Base-by-base conservation (phyloP, 768 basidiomycete genomes). In the Boletus vinaceobasis region DNA sequence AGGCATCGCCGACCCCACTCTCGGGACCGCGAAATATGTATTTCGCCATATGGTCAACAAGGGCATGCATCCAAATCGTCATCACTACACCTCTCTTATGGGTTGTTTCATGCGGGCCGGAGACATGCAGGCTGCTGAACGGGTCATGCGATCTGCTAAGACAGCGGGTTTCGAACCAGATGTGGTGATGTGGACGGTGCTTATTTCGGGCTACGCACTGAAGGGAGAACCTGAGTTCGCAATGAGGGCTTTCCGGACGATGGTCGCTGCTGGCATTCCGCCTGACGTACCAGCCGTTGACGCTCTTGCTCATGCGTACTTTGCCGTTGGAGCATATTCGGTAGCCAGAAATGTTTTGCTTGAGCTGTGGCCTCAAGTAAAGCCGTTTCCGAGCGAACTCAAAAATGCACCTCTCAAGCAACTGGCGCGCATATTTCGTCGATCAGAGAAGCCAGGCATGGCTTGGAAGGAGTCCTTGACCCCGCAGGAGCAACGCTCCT, bases 41-140 rank as follows among this genome's bases (percentile, higher is more conserved):
- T 85, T 90, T 59, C 74, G 78, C 21, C 66, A 73, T 19, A 79
- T 93, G 75, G 66, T 89, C 48, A 74, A 76, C 46, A 82, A 82
- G 53, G 91, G 91, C 10, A 75, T 94, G 51, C 81, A 80, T 45
- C 85, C 89, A 10, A 87, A 83, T 62, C 75, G 76, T 52, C 82
- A 88, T 65, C 92, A 94, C 69, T 86, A 84, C 61, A 75, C 77
- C 31, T 84, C 88, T 49, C 72, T 94, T 54, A 85, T 94, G 79
- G 84, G 89, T 60, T 88, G 87, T n/a, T 86, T 85, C 60, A 71
- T 77, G 17, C 74, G 71, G 4, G 68, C 70, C 1, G 88, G 88
- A n/a, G 77, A 91, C 67, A 73, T 87, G 57, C 63, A 69, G 14
- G 75, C 74, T 19, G 88, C 90, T 26, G 68, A 77, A 53, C 74